Percentiles rank a stretch among this genome's conserved stretches.
Conservation (phyloP, 2,329 filamentous ascomycete genomes). For the Mycocentrospora acerina region DNA sequence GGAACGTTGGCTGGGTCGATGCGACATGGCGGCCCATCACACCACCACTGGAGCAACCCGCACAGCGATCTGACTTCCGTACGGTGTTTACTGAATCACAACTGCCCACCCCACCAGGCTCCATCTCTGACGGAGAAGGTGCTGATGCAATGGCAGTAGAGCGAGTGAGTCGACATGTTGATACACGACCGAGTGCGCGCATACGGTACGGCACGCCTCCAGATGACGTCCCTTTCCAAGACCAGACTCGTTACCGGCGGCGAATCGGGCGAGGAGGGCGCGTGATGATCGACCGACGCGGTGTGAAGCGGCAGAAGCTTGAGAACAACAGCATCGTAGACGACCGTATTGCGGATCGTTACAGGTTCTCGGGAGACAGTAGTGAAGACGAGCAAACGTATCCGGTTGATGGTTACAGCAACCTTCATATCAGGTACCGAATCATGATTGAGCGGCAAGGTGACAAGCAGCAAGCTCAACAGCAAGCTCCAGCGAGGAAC, state of each 20-base stretch:
- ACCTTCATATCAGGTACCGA: conserved; percentile 59
- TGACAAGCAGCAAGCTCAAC: conserved; percentile 37
- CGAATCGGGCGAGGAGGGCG: conserved; percentile 83
- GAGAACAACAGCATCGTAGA: conserved; percentile 22
- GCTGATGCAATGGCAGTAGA: conserved; percentile 43
- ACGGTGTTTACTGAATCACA: conserved; percentile 41
- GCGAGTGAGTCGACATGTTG: conserved; percentile 30
- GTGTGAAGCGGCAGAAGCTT: conserved; percentile 56
- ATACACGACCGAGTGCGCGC: conserved; percentile 26
- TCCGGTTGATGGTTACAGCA: conserved; percentile 69
- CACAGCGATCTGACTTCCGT: conserved; percentile 42
- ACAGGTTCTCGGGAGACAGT: conserved; percentile 86
- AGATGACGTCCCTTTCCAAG: conserved; percentile 40
- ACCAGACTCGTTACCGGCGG: conserved; percentile 71
- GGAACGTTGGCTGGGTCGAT: conserved; percentile 89
- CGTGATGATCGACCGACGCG: conserved; percentile 83
- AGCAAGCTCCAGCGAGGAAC: conserved; percentile 23
- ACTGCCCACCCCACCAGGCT: conserved; percentile 52
- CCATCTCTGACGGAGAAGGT: conserved; percentile 46
- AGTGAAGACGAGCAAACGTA: conserved; percentile 75
- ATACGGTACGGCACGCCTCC: conserved; percentile 43
- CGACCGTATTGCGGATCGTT: conserved; percentile 48
- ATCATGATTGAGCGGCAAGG: conserved; percentile 51
- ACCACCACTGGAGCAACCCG: conserved; percentile 63
- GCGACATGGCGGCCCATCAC: conserved; percentile 83